Evolutionary conservation across 2,329 filamentous ascomycete genomes (phyloP), one percentile per base, ranked within the genome.

Genomic region (Colletotrichum graminicola): DNA sequence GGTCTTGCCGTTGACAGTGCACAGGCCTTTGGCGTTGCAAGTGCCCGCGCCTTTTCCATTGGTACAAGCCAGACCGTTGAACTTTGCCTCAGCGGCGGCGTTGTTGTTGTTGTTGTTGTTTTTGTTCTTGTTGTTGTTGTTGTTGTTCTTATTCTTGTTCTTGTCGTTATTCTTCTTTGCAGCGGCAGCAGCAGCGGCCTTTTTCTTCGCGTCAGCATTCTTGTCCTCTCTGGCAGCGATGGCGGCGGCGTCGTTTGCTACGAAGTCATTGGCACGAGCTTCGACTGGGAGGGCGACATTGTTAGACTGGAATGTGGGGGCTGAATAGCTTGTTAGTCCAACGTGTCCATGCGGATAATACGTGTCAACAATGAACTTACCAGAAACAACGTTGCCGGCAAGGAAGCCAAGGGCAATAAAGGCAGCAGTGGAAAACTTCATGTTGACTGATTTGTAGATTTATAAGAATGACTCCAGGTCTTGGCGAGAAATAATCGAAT

Each of bases 1-100:
- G 3, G 69, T 69, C 69, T 72, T 69, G 45, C 69, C 69, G 34
- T 72, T 69, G 54, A 72, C 66, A 11, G 65, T 54, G 23, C 69
- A 72, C 23, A 64, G 39, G 12, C 65, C 65, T 3, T 60, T 52
- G 69, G 54, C 52, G 41, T 72, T 56, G 60, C 69, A 72, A 32
- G 65, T 29, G 14, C 69, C 69, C 3, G 69, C 69, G 18, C 69
- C 69, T 45, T 72, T 72, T 32, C 69, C 69, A 10, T 72, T 45
- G 6, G 65, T 72, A 41, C 69, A 72, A 7, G 69, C 69, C 45
- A 72, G 29, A 18, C 69, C 69, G 3, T 32, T 41, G 60, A 72
- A 72, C 39, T 59, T 12, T 5, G n/a, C 45, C 29, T 1, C 39
- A 2, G 32, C 32, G 18, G 54, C 62, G 41, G 65, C 65, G 2